Base-by-base conservation (phyloP, 2,329 filamentous ascomycete genomes). In the Ascochyta lentis region DNA sequence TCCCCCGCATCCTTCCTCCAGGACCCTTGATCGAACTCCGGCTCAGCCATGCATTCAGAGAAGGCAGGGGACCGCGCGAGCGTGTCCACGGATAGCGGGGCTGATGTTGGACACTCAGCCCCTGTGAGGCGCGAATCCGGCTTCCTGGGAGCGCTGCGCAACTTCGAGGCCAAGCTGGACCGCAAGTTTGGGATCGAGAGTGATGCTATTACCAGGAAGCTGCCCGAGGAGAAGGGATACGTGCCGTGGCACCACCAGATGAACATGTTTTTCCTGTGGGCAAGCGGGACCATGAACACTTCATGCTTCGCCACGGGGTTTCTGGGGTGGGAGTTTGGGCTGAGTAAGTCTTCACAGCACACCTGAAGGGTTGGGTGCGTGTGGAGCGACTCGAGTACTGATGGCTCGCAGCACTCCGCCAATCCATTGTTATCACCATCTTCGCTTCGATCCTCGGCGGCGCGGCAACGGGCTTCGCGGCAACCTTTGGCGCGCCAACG, bases 291-390 rank as follows among this genome's bases (percentile, higher is more conserved):
- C 1, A 77, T 59, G 76, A 77, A 64, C 71, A 80, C 67, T 67
- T 79, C 60, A 61, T 47, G 77, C 72, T 60, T 70, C 75, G 63
- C 74, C 51, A 55, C 59, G 56, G 44, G 81, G 71, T 41, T 83
- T 44, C 66, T 84, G 4, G 81, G 81, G 4, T 78, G 77, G 53
- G 76, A 80, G 56, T 82, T 82, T 55, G 79, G 79, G 1, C 67
- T 83, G 38, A 74, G 63, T 66, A 62, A 66, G 63, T 46, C 31
- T 13, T 27, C 16, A 33, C 15, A 34, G 13, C n/a, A 26, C 13
- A 16, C 40, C 16, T 24, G 19, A 24, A 13, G 24, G 39, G 3
- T 10, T 29, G 9, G 29, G 22, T 26, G 15, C n/a, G n/a, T n/a
- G 22, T 43, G 26, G n/a, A 39, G 39, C 15, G 24, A 38, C 24